Base-by-base conservation (phyloP, 2,329 filamentous ascomycete species). In the Sporothrix schenckii region DNA sequence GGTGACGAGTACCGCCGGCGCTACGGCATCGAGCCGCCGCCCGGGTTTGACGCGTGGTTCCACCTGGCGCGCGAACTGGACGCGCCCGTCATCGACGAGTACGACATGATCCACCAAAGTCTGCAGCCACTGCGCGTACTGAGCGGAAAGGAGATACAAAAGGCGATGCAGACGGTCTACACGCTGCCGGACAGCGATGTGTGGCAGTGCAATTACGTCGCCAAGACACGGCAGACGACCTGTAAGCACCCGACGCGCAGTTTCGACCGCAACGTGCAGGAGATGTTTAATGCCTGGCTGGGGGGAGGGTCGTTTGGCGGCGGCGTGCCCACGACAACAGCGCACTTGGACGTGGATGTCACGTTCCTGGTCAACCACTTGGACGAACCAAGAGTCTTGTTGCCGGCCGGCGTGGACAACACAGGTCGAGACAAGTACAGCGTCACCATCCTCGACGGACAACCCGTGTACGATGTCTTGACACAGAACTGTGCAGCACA, bases 281-380 rank as follows among this genome's bases (percentile, higher is more conserved):
- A 72, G 0, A 69, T 78, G 0, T 80, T 83, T 16, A 75, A 80
- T 21, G 76, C 44, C 1, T 66, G 80, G 2, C 50, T 81, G 4
- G 74, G 72, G 3, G 47, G 27, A 10, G 61, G 47, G 0, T 19
- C 24, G 3, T 50, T 66, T n/a, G 44, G 61, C 44, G 24, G 27
- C 24, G 75, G 74, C 3, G 61, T 79, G 0, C 69, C 65, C 0
- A 76, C 74, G 0, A 76, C 56, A 6, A 61, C n/a, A 1, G 56
- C 44, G 1, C 34, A 24, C 11, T n/a, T 61, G 34, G 34, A 61
- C 19, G 56, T 61, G 3, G 56, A 84, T 34, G 69, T 83, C 13
- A 76, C 76, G 10, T 80, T 86, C 30, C 77, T 85, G 0, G 76
- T 85, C 16, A 86, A 85, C 60, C 79, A 81, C 52, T 76, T 85